Conservation (phyloP, 179 eudicot genomes). For the Amaranthus tricolor region DNA sequence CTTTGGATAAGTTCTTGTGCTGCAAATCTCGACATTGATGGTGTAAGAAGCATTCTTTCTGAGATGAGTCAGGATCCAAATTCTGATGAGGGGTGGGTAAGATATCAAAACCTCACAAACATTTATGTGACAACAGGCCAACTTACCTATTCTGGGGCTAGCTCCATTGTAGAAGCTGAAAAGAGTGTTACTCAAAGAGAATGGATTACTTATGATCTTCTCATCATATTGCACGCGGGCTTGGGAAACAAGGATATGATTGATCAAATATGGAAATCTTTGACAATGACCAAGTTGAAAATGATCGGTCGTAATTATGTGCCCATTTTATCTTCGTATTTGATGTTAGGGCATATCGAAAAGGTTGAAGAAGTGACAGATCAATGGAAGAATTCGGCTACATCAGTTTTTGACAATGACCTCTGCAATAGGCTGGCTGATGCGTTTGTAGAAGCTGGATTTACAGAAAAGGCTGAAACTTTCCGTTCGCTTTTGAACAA, state of each 20-base stretch:
- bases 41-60: slow-evolving; percentile 53
- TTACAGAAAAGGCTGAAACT: slow-evolving; percentile 49
- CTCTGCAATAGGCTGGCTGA: slow-evolving; percentile 49
- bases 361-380: slow-evolving; percentile 68
- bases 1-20: slow-evolving; percentile 92
- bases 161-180: slow-evolving; percentile 55
- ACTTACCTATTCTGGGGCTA: slow-evolving; percentile 41
- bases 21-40: slow-evolving; percentile 60
- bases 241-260: slow-evolving; percentile 71
- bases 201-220: slow-evolving; percentile 79
- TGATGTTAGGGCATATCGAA: slow-evolving; percentile 68
- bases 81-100: slow-evolving; percentile 57
- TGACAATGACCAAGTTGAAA: slow-evolving; percentile 73
- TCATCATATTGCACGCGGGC: slow-evolving; percentile 63
- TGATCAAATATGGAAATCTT: slow-evolving; percentile 82
- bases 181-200: slow-evolving; percentile 60
- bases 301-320: slow-evolving; percentile 76
- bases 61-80: slow-evolving; percentile 54
- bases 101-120: slow-evolving; percentile 59
- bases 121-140: slow-evolving; percentile 56
- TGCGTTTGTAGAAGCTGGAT: slow-evolving; percentile 60
- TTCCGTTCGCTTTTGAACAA: slow-evolving; percentile 46
- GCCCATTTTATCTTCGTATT: slow-evolving; percentile 67
- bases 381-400: slow-evolving; percentile 69
- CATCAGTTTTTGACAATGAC: slow-evolving; percentile 46